A percentile compares a stretch with the other conserved stretches of the same genome.
Evolutionary conservation across 2,329 filamentous ascomycete genomes (phyloP).

Genomic region (Aspergillus niger): DNA sequence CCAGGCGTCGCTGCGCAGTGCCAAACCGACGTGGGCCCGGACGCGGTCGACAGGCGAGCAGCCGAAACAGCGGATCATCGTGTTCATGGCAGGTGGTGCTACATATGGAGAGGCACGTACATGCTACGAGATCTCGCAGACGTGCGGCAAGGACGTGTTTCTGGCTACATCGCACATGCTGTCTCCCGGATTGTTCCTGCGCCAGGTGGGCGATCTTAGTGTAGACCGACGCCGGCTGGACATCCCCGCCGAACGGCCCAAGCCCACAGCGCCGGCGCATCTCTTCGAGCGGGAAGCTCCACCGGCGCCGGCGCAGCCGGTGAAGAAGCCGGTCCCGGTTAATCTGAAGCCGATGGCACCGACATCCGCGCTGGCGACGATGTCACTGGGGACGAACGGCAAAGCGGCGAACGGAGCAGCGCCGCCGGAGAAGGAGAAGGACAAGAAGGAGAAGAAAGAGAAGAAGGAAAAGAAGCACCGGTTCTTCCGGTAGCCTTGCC

Average conservation of each 20-base stretch:
- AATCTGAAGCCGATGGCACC: conserved; percentile 31
- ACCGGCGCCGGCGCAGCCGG: conserved; percentile 41
- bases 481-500: conserved; percentile 48
- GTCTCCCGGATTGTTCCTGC: conserved; percentile 77
- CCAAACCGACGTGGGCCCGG: conserved; percentile 94
- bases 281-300: conserved; percentile 73
- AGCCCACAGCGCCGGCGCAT: conserved; percentile 80
- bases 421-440: conserved; percentile 31
- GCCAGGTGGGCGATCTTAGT: conserved; percentile 78
- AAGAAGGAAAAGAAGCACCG: conserved; percentile 52
- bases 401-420: conserved; percentile 36
- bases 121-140: conserved; percentile 81
- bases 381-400: conserved; percentile 41
- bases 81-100: conserved; percentile 93
- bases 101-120: conserved; percentile 87
- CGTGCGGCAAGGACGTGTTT: conserved; percentile 78
- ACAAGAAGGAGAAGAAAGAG: conserved; percentile 9
- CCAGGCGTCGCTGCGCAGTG: conserved; percentile 79
- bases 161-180: conserved; percentile 91
- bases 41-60: conserved; percentile 73
- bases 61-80: conserved; percentile 84
- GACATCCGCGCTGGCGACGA: conserved; percentile 37
- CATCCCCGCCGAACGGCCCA: conserved; percentile 77
- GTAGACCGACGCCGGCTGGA: conserved; percentile 73
- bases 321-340: conserved; percentile 26